phyloP scores from a whole-genome alignment of 2,329 filamentous ascomycete genomes.

The Fusarium burgessii region DNA sequence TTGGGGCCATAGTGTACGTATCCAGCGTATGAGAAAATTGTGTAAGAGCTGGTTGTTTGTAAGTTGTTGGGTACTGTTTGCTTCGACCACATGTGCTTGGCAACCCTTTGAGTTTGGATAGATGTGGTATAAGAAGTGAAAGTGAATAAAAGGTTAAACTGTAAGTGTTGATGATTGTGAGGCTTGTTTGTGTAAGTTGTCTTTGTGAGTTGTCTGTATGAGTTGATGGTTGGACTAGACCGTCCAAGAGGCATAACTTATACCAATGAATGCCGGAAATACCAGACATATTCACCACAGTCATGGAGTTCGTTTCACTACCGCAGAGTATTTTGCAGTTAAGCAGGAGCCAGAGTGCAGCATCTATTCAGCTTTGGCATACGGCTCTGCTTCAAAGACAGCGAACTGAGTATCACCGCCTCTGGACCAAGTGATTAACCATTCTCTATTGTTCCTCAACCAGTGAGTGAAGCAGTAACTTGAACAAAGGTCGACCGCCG shows the following conservation, averaged over 20 bases:
- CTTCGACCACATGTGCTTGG: background rate
- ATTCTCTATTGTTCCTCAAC: too few relatives aligned
- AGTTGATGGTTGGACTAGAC: background rate
- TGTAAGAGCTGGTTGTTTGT: background rate
- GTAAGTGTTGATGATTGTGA: background rate
- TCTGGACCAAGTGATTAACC: too few relatives aligned
- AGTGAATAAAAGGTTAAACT: background rate
- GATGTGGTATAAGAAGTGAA: too few relatives aligned
- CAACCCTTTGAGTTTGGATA: too few relatives aligned
- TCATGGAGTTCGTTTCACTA: background rate
- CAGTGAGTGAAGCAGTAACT: background rate
- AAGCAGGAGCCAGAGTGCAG: rapidly evolving
- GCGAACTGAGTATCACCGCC: background rate
- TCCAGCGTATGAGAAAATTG: too few relatives aligned
- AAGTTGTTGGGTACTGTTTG: background rate
- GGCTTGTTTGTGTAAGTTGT: background rate
- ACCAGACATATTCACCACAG: rapidly evolving
- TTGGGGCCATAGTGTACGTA: background rate
- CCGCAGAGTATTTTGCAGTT: background rate
- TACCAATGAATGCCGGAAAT: background rate
- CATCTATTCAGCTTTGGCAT: background rate
- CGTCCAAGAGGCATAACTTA: background rate
- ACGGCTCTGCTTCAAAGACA: background rate
- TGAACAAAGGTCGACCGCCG: too few relatives aligned
- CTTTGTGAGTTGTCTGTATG: background rate